Evolutionary conservation across 2,329 filamentous ascomycete species (phyloP).

Genomic region (Ophiostoma himal-ulmi): DNA sequence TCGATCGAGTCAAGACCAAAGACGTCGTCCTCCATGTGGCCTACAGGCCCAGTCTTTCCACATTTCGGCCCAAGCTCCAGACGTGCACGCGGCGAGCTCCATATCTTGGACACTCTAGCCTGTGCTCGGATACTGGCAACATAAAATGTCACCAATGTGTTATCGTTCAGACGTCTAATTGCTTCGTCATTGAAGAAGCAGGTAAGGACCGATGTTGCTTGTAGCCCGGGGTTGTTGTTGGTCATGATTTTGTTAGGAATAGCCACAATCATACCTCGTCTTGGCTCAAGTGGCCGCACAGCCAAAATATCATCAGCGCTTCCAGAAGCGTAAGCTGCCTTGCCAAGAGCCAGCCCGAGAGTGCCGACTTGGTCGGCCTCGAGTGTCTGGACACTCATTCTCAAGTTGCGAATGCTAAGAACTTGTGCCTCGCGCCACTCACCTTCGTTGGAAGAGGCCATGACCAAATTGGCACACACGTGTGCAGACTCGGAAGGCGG

Average conservation of each 20-base stretch:
- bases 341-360: conserved; percentile 63
- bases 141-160: conserved; percentile 73
- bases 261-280: conserved; percentile 80
- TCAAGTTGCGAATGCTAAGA: conserved; percentile 80
- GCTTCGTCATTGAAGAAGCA: conserved; percentile 64
- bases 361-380: conserved; percentile 82
- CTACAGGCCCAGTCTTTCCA: conserved; percentile 12
- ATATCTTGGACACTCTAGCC: conserved; percentile 54
- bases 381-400: conserved; percentile 72
- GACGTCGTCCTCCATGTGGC: conserved; percentile 43
- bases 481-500: not conserved
- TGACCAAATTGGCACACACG: conserved; percentile 29
- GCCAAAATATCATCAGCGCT: no score
- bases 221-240: conserved; percentile 52
- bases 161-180: conserved; percentile 57
- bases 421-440: conserved; percentile 79
- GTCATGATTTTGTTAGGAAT: conserved; percentile 55
- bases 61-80: conserved; percentile 21
- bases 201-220: conserved; percentile 62
- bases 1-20: conserved; percentile 41
- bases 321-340: conserved; percentile 24
- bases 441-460: conserved; percentile 48
- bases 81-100: conserved; percentile 26
- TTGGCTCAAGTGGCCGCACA: conserved; percentile 39
- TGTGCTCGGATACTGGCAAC: conserved; percentile 79